A percentile compares a stretch with the other conserved stretches of the same genome.
Evolutionary conservation across 257 asterid species (phyloP).

Genomic region (Salvia splendens): DNA sequence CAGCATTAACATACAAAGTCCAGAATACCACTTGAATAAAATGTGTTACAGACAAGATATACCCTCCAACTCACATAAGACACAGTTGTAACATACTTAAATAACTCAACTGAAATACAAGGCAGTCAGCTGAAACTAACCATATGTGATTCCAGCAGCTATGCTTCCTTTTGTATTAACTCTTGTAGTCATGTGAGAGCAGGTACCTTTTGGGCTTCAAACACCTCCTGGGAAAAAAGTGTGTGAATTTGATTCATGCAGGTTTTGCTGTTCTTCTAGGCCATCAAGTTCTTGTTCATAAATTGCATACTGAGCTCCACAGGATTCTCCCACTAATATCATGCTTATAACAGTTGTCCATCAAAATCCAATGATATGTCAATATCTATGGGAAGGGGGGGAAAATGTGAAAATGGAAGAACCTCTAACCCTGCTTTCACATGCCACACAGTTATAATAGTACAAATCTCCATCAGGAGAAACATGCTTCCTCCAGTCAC

Average conservation of each 20-base stretch:
- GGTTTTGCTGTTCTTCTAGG: conserved; percentile 43
- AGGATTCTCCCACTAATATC: conserved; percentile 85
- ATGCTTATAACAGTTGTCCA: conserved; percentile 18
- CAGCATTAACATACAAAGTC: background rate
- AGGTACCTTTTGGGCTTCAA: conserved; percentile 33
- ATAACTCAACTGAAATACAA: background rate
- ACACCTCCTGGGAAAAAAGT: conserved; percentile 43
- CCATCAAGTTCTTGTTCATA: conserved; percentile 62
- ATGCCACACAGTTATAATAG: conserved; percentile 76
- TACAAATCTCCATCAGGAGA: conserved; percentile 83
- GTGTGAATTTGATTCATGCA: conserved; percentile 39
- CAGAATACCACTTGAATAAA: background rate
- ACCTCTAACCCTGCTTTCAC: conserved; percentile 70
- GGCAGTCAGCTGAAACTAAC: conserved; percentile 34
- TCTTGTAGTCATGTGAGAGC: conserved; percentile 18
- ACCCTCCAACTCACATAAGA: conserved; percentile 1
- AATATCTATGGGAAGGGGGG: background rate
- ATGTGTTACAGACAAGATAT: background rate
- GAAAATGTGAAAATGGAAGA: background rate
- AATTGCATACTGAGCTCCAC: conserved; percentile 50
- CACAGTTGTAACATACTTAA: background rate
- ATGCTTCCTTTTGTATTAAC: conserved; percentile 1
- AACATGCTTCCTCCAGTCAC: conserved; percentile 94
- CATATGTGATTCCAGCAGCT: conserved; percentile 18
- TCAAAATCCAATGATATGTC: conserved; percentile 31